These are phyloP conservation scores for Thermothielavioides terrestris DNA, from an alignment of 495 filamentous ascomycete genomes.

Conservation along the genomic window DNA sequence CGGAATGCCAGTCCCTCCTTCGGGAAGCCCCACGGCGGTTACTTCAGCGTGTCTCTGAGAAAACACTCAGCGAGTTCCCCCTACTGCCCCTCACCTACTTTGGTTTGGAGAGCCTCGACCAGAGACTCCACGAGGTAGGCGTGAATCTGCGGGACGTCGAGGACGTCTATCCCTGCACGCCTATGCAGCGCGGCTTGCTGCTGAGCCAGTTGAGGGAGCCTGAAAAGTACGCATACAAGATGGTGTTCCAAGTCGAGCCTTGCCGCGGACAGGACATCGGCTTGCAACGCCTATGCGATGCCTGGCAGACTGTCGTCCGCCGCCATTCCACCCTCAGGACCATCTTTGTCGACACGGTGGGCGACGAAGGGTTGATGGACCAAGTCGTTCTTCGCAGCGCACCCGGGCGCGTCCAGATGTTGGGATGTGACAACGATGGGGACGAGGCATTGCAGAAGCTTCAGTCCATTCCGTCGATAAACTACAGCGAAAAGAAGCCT, in stretches of 20 bases:
- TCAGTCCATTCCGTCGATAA: background rate
- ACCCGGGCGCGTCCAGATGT: constrained; percentile 27
- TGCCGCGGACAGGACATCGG: background rate
- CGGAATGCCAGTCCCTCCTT: constrained; percentile 38
- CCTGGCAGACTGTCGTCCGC: constrained; percentile 17
- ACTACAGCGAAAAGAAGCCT: constrained; percentile 19
- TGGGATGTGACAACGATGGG: constrained; percentile 38
- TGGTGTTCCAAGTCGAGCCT: constrained; percentile 40
- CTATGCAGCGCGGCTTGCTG: constrained; percentile 36
- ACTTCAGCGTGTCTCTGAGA: constrained; percentile 26
- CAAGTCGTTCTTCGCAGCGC: constrained; percentile 18
- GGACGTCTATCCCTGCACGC: constrained; percentile 38
- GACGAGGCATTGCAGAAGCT: constrained; percentile 5
- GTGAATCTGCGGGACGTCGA: constrained; percentile 25
- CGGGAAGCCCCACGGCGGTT: constrained; percentile 32
- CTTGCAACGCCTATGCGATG: constrained; percentile 1
- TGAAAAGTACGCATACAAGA: constrained; percentile 45
- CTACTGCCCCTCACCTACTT: constrained; percentile 46
- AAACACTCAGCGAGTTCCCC: constrained; percentile 47
- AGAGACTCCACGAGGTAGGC: constrained; percentile 33
- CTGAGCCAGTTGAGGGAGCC: constrained; percentile 42
- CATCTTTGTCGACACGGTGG: constrained; percentile 29
- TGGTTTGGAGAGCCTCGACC: constrained; percentile 34
- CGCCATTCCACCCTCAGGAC: constrained; percentile 32
- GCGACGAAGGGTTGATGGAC: constrained; percentile 18